Evolutionary conservation across 2,329 filamentous ascomycete genomes (phyloP).

Genomic region (Pseudogymnoascus sp.): DNA sequence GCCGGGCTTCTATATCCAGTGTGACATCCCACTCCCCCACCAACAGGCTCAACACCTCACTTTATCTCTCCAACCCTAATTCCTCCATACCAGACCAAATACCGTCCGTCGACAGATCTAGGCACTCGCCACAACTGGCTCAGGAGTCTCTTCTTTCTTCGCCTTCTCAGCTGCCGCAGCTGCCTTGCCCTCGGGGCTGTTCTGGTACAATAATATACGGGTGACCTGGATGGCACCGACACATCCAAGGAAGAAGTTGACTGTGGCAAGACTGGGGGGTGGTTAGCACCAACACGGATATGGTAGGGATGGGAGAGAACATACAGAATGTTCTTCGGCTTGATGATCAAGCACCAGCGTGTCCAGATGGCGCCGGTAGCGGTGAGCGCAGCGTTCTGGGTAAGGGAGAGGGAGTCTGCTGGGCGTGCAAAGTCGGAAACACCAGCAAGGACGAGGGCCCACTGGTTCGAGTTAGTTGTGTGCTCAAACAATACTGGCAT

Average conservation of each 20-base stretch:
- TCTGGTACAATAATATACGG: slow-evolving; percentile 64
- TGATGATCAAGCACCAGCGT: slow-evolving; percentile 96
- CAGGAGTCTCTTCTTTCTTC: slow-evolving; percentile 29
- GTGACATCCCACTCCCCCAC: not conserved
- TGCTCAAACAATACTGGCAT: not conserved
- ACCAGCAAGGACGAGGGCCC: slow-evolving; percentile 86
- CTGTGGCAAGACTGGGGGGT: slow-evolving; percentile 64
- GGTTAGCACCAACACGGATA: slow-evolving; percentile 5
- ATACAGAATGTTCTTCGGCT: slow-evolving; percentile 82
- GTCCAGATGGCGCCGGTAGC: slow-evolving; percentile 96
- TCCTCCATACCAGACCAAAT: not conserved
- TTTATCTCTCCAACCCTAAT: not conserved
- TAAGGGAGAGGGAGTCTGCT: slow-evolving; percentile 84
- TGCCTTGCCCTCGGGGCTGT: slow-evolving; percentile 46
- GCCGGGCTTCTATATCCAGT: not conserved
- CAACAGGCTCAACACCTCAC: not conserved
- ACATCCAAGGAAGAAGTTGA: slow-evolving; percentile 95
- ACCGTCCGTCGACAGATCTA: not conserved
- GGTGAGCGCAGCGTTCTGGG: slow-evolving; percentile 84
- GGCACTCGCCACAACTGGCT: not conserved
- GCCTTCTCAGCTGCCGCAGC: slow-evolving; percentile 30
- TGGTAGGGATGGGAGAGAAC: slow-evolving; percentile 26
- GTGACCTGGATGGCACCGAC: slow-evolving; percentile 77
- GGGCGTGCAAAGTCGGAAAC: slow-evolving; percentile 87
- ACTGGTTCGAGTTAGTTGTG: slow-evolving; percentile 42